Conservation (phyloP, 1,284 basidiomycete species). For the Irpex lacteus region DNA sequence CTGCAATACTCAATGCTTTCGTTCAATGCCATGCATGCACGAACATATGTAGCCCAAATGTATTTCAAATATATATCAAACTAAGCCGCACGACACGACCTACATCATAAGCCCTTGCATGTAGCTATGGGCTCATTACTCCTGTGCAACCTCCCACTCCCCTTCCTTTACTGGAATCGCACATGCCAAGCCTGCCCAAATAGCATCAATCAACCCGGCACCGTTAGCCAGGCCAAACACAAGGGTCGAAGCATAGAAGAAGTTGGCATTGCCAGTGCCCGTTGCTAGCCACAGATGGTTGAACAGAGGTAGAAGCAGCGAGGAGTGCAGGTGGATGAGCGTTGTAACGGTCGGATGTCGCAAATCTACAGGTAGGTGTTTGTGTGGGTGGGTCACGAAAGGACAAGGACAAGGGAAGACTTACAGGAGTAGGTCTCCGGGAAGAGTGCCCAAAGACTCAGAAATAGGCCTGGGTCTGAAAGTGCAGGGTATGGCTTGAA, state of each 20-base stretch:
- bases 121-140: neutral
- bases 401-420: constrained; percentile 28
- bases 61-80: neutral
- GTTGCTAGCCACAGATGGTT: constrained; percentile 90
- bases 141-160: neutral
- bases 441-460: constrained; percentile 79
- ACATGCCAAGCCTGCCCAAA: constrained; percentile 66
- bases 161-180: neutral
- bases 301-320: constrained; percentile 87
- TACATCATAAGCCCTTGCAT: neutral
- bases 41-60: too few relatives aligned
- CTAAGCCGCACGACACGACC: neutral
- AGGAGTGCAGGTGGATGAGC: constrained; percentile 82
- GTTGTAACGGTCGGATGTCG: constrained; percentile 85
- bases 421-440: constrained; percentile 82
- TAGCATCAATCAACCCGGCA: constrained; percentile 76
- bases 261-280: constrained; percentile 97
- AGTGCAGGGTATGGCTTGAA: constrained; percentile 95
- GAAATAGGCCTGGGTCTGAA: constrained; percentile 84
- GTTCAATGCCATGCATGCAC: too few relatives aligned
- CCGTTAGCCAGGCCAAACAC: constrained; percentile 91
- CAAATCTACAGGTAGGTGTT: constrained; percentile 54
- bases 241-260: constrained; percentile 94
- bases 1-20: too few relatives aligned
- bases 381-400: neutral